phyloP scores from a whole-genome alignment of 1,284 basidiomycete genomes.

The Rhodotorula sp. region DNA sequence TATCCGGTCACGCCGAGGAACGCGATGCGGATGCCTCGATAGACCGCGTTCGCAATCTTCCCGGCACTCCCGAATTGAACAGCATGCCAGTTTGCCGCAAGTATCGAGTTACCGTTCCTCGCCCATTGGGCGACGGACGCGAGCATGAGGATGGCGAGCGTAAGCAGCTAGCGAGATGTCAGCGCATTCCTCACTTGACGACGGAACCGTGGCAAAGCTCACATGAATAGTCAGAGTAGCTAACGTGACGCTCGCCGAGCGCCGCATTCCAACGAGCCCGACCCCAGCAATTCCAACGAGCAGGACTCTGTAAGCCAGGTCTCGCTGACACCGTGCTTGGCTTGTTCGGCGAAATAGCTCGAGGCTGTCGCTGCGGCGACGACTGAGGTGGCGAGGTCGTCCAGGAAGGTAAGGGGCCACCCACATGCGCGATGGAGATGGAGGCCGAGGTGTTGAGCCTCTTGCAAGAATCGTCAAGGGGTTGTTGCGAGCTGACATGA shows the following conservation, averaged over 20 bases:
- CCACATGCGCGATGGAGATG: constrained; percentile 60
- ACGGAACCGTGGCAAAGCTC: constrained; percentile 36
- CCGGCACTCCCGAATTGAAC: constrained; percentile 44
- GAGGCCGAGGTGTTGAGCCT: constrained; percentile 52
- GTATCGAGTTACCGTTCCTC: constrained; percentile 53
- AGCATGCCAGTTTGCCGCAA: constrained; percentile 59
- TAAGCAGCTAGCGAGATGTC: constrained; percentile 51
- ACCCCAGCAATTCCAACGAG: constrained; percentile 58
- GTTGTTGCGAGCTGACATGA: no score
- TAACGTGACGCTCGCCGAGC: constrained; percentile 53
- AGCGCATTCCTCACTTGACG: no score
- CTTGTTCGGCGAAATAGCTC: constrained; percentile 63
- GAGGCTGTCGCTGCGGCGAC: constrained; percentile 68
- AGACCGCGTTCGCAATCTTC: constrained; percentile 55
- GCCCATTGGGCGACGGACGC: constrained; percentile 58
- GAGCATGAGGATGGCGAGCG: constrained; percentile 58
- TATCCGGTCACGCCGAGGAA: constrained; percentile 65
- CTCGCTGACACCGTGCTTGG: constrained; percentile 54
- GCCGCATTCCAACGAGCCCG: constrained; percentile 61
- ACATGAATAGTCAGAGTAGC: constrained; percentile 61
- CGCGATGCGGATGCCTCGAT: constrained; percentile 63
- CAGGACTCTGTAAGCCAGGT: constrained; percentile 57
- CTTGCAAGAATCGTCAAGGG: not conserved
- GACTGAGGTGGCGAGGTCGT: constrained; percentile 63
- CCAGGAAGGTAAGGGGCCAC: constrained; percentile 62